Evolutionary conservation across 805 yeast genomes (phyloP).

Genomic region (Brettanomyces naardenensis): DNA sequence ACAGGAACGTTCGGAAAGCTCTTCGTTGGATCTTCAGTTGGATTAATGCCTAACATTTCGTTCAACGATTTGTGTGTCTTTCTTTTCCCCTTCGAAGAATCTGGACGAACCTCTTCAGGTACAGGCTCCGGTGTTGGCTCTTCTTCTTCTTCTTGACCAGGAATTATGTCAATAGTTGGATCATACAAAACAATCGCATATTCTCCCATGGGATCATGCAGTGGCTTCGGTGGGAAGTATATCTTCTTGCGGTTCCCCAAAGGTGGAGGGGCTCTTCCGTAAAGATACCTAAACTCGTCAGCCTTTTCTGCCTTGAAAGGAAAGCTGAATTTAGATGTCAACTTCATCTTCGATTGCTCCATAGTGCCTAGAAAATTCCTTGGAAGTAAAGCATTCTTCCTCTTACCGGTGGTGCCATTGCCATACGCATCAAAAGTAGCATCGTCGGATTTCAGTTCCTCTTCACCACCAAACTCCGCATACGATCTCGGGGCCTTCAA

Average conservation of each 20-base stretch:
- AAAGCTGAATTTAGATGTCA: constrained; percentile 46
- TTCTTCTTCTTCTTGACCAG: constrained; percentile 24
- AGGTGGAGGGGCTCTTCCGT: constrained; percentile 60
- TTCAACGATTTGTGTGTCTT: constrained; percentile 59
- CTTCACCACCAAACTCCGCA: constrained; percentile 28
- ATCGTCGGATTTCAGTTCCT: constrained; percentile 21
- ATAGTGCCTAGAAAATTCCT: constrained; percentile 38
- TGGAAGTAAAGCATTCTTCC: constrained; percentile 55
- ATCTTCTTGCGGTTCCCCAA: constrained; percentile 73
- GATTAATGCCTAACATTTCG: constrained; percentile 70
- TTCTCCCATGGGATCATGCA: constrained; percentile 93
- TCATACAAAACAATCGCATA: constrained; percentile 92
- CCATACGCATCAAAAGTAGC: constrained; percentile 17
- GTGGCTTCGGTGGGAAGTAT: constrained; percentile 73
- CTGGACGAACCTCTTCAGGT: constrained; percentile 13
- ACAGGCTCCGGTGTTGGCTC: constrained; percentile 7
- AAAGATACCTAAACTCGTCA: constrained; percentile 21
- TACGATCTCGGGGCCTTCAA: constrained; percentile 31
- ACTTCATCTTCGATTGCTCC: constrained; percentile 30
- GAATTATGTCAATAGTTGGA: constrained; percentile 73
- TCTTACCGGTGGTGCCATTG: constrained; percentile 20
- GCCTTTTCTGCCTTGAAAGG: constrained; percentile 44
- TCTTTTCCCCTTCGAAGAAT: constrained; percentile 20
- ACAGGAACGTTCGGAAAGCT: constrained; percentile 86
- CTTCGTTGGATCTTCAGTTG: constrained; percentile 36